Evolutionary conservation across 345 rosid genomes (phyloP), one percentile per base, ranked within the genome.

Genomic region (Bruguiera parviflora): DNA sequence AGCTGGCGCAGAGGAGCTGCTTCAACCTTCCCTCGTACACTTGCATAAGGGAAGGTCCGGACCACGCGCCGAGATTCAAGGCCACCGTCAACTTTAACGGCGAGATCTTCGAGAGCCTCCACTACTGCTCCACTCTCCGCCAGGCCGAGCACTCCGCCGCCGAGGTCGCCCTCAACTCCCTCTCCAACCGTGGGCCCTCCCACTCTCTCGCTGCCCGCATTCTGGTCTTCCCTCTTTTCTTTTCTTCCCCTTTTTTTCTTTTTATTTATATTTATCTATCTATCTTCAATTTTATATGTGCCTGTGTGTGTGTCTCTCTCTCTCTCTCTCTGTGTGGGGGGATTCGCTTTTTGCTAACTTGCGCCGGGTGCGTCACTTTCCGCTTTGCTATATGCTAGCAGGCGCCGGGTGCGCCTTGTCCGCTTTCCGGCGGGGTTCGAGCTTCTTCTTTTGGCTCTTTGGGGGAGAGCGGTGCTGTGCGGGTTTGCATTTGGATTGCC

Each of bases 1-100:
- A 95, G 97, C 92, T 95, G 83, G 99, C 99, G 75, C 99, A 95
- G 89, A 86, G 99, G 85, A 95, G 99, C 96, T 95, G 99, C 87
- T 95, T 95, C 80, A 81, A 78, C 75, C 90, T 95, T 8, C 99
- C 99, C 18, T 88, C 96, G 11, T 95, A 95, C 74, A 87, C 96
- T 4, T 92, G 96, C 83, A 79, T 95, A 60, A 77, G 99, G 76
- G 99, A 95, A 85, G 99, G 99, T 64, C 99, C 99, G 4, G 99
- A 95, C 89, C 99, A 95, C 89, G 97, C 99, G 71, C 99, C 99
- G 2, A 73, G 97, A 56, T 95, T 95, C 84, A 95, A 95, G 77
- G 96, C 99, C 58, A 87, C 94, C 27, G 99, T 95, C 61, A 95
- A 88, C 83, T 95, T 95, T 53, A 95, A 95, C 80, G 97, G 97